Conservation (phyloP, 179 eudicot species). For the Gypsophila paniculata region DNA sequence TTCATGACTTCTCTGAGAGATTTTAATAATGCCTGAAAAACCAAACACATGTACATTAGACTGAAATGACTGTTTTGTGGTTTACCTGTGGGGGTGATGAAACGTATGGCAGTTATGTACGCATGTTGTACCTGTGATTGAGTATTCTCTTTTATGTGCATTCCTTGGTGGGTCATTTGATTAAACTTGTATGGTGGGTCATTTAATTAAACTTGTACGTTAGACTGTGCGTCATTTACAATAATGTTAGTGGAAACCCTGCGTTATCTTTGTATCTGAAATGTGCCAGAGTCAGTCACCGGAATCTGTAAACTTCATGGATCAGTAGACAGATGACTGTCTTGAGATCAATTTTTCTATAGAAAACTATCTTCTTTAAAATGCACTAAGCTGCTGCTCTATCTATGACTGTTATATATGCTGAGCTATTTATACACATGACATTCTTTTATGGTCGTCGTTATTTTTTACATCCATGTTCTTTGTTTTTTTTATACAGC, state of each 20-base stretch:
- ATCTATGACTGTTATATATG: background rate
- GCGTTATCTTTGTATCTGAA: background rate
- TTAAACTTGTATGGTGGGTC: too few relatives aligned
- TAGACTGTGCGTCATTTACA: background rate
- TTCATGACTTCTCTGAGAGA: background rate
- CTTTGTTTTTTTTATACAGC: constrained; percentile 33
- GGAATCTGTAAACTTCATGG: background rate
- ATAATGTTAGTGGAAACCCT: background rate
- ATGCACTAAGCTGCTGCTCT: background rate
- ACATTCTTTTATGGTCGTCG: background rate
- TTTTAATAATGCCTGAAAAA: too few relatives aligned
- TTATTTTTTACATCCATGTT: background rate
- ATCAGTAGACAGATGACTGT: background rate
- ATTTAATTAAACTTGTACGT: too few relatives aligned
- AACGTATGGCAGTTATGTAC: too few relatives aligned
- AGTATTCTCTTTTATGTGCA: too few relatives aligned
- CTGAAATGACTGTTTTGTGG: too few relatives aligned
- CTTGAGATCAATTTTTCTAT: background rate
- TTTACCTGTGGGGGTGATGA: too few relatives aligned
- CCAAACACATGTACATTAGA: too few relatives aligned
- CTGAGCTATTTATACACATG: background rate
- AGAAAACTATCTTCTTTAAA: background rate
- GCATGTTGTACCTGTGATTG: too few relatives aligned
- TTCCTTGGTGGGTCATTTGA: too few relatives aligned
- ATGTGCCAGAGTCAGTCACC: background rate